phyloP scores from a whole-genome alignment of 2,329 filamentous ascomycete species.

The Nemania diffusa region DNA sequence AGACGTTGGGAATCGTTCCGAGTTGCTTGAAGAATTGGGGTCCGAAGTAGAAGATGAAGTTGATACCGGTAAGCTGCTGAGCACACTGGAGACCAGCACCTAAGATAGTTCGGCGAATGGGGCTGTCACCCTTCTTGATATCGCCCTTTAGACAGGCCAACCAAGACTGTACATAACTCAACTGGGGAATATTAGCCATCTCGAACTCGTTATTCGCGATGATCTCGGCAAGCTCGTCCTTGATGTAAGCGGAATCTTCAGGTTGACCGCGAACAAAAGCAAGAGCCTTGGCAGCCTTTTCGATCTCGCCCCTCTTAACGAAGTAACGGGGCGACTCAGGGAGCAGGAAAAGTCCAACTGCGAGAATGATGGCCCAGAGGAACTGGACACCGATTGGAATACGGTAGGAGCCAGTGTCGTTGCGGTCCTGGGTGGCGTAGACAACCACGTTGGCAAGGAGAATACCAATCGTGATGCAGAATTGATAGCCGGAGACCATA shows the following conservation, averaged over 20 bases:
- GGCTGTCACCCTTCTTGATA: conserved; percentile 64
- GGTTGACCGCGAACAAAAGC: conserved; percentile 72
- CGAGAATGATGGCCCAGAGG: conserved; percentile 57
- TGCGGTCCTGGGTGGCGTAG: conserved; percentile 70
- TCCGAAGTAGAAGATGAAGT: conserved; percentile 80
- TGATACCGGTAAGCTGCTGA: conserved; percentile 65
- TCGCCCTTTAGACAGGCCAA: conserved; percentile 66
- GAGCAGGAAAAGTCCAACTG: conserved; percentile 51
- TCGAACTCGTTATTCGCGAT: conserved; percentile 80
- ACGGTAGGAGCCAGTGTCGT: conserved; percentile 72
- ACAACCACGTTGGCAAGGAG: conserved; percentile 75
- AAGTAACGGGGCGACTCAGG: conserved; percentile 78
- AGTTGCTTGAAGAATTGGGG: conserved; percentile 76
- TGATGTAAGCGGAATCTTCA: conserved; percentile 71
- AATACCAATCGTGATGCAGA: conserved; percentile 79
- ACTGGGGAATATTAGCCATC: conserved; percentile 66
- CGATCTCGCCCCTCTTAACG: conserved; percentile 73
- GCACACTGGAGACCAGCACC: conserved; percentile 51
- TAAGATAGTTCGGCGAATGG: conserved; percentile 63
- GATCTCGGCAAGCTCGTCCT: conserved; percentile 77
- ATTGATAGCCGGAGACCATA: conserved; percentile 79
- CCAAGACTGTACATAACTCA: conserved; percentile 70
- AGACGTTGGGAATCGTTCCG: conserved; percentile 72
- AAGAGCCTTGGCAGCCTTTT: conserved; percentile 68
- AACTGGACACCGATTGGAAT: conserved; percentile 78